Conservation (phyloP, 2,329 filamentous ascomycete species). For the Epichloe hybrida region DNA sequence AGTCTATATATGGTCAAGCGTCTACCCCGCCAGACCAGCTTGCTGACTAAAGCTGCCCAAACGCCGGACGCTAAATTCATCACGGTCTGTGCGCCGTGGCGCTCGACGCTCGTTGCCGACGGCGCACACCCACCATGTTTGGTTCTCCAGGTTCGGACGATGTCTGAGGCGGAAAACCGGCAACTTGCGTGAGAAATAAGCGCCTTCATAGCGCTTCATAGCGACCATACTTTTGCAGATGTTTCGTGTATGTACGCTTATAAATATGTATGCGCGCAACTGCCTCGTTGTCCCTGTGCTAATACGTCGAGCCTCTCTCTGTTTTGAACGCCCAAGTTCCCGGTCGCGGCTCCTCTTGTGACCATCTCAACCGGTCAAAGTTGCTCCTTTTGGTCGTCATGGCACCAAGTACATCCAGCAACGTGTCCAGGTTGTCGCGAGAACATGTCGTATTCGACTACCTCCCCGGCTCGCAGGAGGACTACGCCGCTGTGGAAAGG, state of each 20-base stretch:
- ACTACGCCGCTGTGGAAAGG: constrained; percentile 3
- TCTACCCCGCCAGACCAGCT: background rate
- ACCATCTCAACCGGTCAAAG: background rate
- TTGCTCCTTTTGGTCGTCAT: background rate
- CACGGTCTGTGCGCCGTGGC: too few species aligned
- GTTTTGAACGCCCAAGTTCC: background rate
- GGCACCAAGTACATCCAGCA: background rate
- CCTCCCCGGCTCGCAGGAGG: constrained; percentile 1
- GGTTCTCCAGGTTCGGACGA: too few species aligned
- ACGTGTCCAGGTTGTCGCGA: background rate
- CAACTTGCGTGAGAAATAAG: too few species aligned
- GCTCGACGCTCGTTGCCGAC: too few species aligned
- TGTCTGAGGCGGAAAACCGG: too few species aligned
- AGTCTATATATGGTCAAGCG: background rate
- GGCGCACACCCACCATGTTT: too few species aligned
- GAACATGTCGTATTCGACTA: constrained; percentile 1
- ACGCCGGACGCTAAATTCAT: too few species aligned
- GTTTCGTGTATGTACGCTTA: too few species aligned
- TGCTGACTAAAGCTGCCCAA: constrained; percentile 6
- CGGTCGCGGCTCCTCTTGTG: background rate
- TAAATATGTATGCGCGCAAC: too few species aligned
- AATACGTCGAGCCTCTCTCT: background rate
- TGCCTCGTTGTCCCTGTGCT: background rate
- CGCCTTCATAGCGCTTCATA: too few species aligned
- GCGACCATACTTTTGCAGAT: too few species aligned